Conservation (phyloP, 1,284 basidiomycete species). For the Neonothopanus nambi region DNA sequence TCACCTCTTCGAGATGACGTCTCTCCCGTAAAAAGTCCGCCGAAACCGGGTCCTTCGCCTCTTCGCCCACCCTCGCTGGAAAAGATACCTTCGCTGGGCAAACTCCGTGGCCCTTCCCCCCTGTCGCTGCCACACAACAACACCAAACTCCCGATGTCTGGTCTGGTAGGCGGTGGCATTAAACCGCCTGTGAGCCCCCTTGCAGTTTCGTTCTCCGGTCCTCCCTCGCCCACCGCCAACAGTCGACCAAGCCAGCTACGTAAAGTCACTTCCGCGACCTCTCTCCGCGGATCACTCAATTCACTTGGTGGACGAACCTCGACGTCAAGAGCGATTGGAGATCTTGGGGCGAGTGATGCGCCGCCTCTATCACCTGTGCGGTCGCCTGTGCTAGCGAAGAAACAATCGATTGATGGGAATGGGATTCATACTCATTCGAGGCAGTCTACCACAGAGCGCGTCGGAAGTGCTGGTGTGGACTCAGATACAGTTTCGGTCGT, state of each 20-base stretch:
- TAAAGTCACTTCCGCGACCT: slow-evolving; percentile 16
- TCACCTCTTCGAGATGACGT: background rate
- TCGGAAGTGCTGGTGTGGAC: slow-evolving; percentile 21
- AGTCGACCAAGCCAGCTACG: slow-evolving; percentile 8
- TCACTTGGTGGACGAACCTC: background rate
- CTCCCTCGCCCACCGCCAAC: background rate
- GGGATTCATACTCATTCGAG: background rate
- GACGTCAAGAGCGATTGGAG: background rate
- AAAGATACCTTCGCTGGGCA: slow-evolving; percentile 18
- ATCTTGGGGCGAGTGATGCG: background rate
- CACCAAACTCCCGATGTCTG: slow-evolving; percentile 19
- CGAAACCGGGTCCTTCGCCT: slow-evolving; percentile 17
- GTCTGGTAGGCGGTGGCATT: slow-evolving; percentile 10
- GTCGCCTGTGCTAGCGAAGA: slow-evolving; percentile 1
- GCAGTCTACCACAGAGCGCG: slow-evolving; percentile 1
- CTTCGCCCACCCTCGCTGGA: slow-evolving; percentile 8
- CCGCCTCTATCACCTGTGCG: slow-evolving; percentile 10
- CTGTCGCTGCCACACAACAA: slow-evolving; percentile 46
- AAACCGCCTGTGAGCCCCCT: slow-evolving; percentile 17
- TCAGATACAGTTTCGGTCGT: slow-evolving; percentile 24
- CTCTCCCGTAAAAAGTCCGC: slow-evolving; percentile 14
- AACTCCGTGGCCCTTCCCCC: slow-evolving; percentile 45
- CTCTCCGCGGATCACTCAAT: slow-evolving; percentile 3
- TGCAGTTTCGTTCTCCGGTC: slow-evolving; percentile 16
- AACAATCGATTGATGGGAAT: slow-evolving; percentile 6